phyloP scores from a whole-genome alignment of 1,139 yeast species.

The Waltiozyma sp. region DNA sequence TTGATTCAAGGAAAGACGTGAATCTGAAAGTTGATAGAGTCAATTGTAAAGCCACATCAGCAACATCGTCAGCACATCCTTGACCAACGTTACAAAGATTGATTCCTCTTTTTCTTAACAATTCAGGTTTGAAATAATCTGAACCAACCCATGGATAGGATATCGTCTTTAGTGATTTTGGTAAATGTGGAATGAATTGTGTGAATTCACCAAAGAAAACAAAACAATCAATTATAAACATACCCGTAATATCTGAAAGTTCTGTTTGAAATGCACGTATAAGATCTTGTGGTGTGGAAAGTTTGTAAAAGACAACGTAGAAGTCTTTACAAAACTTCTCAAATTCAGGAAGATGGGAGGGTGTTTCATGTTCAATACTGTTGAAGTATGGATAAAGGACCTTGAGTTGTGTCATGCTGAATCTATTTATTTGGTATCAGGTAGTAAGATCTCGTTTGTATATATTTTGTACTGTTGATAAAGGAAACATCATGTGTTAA shows the following conservation, averaged over 20 bases:
- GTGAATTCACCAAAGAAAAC: slow-evolving; percentile 44
- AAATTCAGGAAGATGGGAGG: slow-evolving; percentile 17
- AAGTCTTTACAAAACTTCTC: slow-evolving; percentile 13
- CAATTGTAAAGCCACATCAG: slow-evolving; percentile 56
- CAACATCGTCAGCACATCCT: slow-evolving; percentile 55
- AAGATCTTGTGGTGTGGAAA: slow-evolving; percentile 26
- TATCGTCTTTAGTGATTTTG: slow-evolving; percentile 40
- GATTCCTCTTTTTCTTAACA: slow-evolving; percentile 33
- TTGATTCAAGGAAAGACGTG: slow-evolving; percentile 37
- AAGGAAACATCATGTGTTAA: no score
- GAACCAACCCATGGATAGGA: slow-evolving; percentile 62
- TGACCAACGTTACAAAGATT: slow-evolving; percentile 58
- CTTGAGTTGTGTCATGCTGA: slow-evolving; percentile 14
- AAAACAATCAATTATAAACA: slow-evolving; percentile 58
- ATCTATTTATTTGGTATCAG: neutral
- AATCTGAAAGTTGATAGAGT: slow-evolving; percentile 51
- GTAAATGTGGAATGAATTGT: slow-evolving; percentile 37
- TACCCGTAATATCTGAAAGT: slow-evolving; percentile 37
- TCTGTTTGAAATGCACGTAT: slow-evolving; percentile 14
- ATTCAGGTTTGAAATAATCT: slow-evolving; percentile 42
- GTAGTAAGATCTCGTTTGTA: no score
- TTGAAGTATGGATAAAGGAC: slow-evolving; percentile 19
- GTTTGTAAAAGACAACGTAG: slow-evolving; percentile 21
- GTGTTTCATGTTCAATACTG: slow-evolving; percentile 17
- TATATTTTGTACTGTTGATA: no score